Percentiles rank a stretch among this genome's conserved stretches.
Evolutionary conservation across 306 rosid genomes (phyloP).

Genomic region (Rosa multiflora): DNA sequence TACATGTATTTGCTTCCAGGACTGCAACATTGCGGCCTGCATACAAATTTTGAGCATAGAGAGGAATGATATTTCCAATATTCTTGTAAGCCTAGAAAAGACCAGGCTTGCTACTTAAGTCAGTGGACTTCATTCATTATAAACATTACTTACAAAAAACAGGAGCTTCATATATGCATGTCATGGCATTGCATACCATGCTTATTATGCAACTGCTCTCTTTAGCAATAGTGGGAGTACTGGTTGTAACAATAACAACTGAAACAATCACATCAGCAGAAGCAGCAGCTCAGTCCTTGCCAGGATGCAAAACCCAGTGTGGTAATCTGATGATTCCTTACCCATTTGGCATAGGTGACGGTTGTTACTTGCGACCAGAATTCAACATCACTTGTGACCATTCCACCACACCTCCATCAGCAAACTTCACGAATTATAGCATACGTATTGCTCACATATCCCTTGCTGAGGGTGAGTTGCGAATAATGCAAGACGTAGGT

Average conservation of each 20-base stretch:
- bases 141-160: background rate
- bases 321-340: background rate
- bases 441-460: background rate
- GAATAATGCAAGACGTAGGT: background rate
- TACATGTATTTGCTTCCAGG: background rate
- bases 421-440: background rate
- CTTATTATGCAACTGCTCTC: background rate
- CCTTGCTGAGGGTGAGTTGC: background rate
- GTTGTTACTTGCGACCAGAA: background rate
- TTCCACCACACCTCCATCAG: background rate
- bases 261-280: background rate
- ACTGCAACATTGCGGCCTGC: background rate
- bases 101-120: background rate
- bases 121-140: background rate
- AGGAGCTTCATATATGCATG: background rate
- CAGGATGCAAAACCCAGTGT: background rate
- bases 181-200: background rate
- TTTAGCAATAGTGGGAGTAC: background rate
- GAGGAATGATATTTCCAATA: conserved; percentile 1
- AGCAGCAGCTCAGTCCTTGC: background rate
- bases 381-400: conserved; percentile 1
- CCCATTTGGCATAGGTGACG: conserved; percentile 2
- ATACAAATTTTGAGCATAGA: background rate
- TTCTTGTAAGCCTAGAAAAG: background rate
- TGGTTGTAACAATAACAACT: background rate